Base-by-base conservation (phyloP, 1,284 basidiomycete genomes). In the Naganishia albida region DNA sequence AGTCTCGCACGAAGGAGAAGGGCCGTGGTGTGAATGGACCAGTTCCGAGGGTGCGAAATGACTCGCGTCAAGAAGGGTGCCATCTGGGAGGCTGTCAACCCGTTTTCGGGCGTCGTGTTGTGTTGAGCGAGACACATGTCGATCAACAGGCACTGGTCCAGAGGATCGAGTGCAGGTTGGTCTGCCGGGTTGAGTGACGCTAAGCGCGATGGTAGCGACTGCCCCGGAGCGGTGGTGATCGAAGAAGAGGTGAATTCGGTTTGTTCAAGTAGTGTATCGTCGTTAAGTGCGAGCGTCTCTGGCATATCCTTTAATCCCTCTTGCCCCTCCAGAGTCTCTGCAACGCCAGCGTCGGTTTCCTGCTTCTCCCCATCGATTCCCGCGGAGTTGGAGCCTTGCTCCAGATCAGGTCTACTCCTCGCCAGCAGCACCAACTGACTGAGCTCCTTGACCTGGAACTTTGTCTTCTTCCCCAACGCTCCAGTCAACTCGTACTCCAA, bases 391-490 rank as follows among this genome's bases (percentile, higher is more conserved):
- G 67, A 65, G 43, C 67, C 69, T 49, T 57, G 72, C 66, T 68
- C 60, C 50, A 69, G 28, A 46, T 18, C 70, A 77, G n/a, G 83
- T 82, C 85, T 84, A 67, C 90, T 93, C 78, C 93, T 87, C 38
- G 96, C 95, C 12, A 99, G 84, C n/a, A 99, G 82, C 39, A 99
- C 88, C 50, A 99, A 86, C 79, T 98, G 95, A 63, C 88, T 91
- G 67, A 90, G 82, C 53, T 92, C 90, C 62, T 82, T 85, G 69
- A 89, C 83, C 78, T 99, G 96, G 78, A 90, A 99, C 78, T 93
- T 97, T 16, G 96, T 99, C 67, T 91, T 85, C 80, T 90, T 94
- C 26, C 96, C 96, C 65, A 95, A 81, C 7, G 93, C 92, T 15
- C 96, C 96, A 0, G 91, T 93, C 67, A 99, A 83, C 79, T 94